Evolutionary conservation across 108 stramenopile genomes (phyloP).

Genomic region (Phaeodactylum tricornutum): DNA sequence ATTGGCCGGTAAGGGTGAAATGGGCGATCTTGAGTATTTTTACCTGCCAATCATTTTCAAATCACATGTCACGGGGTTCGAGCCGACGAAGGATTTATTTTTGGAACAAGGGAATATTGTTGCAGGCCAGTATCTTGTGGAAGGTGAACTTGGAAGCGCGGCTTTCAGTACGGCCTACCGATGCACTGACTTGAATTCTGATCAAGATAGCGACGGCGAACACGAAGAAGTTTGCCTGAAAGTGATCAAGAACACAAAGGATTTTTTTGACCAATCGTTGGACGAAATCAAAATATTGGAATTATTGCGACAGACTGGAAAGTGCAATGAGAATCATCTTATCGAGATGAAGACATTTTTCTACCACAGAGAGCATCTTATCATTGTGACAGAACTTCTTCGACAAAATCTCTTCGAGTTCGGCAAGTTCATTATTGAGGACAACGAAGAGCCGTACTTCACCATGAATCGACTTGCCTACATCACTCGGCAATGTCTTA

Average conservation of each 20-base stretch:
- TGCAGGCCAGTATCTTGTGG: constrained; percentile 88
- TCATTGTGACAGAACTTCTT: constrained; percentile 95
- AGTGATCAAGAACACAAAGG: constrained; percentile 98
- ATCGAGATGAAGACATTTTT: constrained; percentile 91
- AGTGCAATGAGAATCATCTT: constrained; percentile 71
- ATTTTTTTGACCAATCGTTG: constrained; percentile 96
- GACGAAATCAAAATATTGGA: constrained; percentile 97
- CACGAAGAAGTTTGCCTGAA: constrained; percentile 90
- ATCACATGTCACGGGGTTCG: constrained; percentile 82
- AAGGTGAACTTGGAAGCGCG: constrained; percentile 86
- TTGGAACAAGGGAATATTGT: constrained; percentile 72
- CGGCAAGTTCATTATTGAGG: constrained; percentile 75
- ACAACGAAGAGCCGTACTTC: constrained; percentile 82
- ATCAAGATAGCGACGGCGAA: constrained; percentile 46
- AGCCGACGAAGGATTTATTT: constrained; percentile 77
- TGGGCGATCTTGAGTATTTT: constrained; percentile 74
- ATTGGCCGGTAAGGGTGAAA: constrained; percentile 50
- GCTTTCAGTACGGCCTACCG: constrained; percentile 93
- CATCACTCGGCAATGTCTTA: constrained; percentile 77
- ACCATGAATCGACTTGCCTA: constrained; percentile 78
- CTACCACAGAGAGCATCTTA: constrained; percentile 95
- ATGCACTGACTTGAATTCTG: constrained; percentile 78
- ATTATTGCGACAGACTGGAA: constrained; percentile 72
- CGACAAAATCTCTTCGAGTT: constrained; percentile 96
- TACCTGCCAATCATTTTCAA: constrained; percentile 78